A percentile compares a stretch with the other conserved stretches of the same genome.
These are phyloP conservation scores for Aureobasidium pullulans DNA, from an alignment of 2,329 filamentous ascomycete species.

Conservation along the genomic window DNA sequence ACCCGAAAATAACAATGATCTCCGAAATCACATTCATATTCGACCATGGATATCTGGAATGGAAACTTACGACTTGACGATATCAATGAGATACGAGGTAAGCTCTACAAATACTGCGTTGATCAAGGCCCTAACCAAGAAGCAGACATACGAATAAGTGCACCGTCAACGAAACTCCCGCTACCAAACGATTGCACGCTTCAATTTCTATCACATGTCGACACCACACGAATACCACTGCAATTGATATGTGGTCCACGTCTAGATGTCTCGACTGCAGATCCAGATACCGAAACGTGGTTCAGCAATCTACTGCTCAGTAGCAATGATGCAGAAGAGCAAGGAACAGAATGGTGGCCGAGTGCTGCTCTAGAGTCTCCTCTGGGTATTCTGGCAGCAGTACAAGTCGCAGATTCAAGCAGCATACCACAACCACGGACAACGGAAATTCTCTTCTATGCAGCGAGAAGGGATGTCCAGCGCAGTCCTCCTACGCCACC, in stretches of 20 bases:
- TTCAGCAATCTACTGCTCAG: slow-evolving; percentile 31
- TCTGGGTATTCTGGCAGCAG: slow-evolving; percentile 32
- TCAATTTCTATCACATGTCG: slow-evolving; percentile 34
- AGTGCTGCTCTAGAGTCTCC: slow-evolving; percentile 30
- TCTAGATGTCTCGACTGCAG: slow-evolving; percentile 32
- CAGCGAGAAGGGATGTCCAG: slow-evolving; percentile 23
- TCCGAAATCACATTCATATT: neutral
- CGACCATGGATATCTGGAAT: slow-evolving; percentile 1
- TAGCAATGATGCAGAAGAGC: slow-evolving; percentile 12
- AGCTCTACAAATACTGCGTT: fast-evolving
- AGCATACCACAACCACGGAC: slow-evolving; percentile 18
- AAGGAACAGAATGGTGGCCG: slow-evolving; percentile 30
- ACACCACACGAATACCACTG: slow-evolving; percentile 33
- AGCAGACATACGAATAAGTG: slow-evolving; percentile 4
- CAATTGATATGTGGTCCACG: slow-evolving; percentile 32
- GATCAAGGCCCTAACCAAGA: neutral
- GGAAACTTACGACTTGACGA: slow-evolving; percentile 4
- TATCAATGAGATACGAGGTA: slow-evolving; percentile 4
- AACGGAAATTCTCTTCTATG: slow-evolving; percentile 42
- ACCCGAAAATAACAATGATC: neutral
- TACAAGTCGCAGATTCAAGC: slow-evolving; percentile 15
- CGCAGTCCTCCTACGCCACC: slow-evolving; percentile 28
- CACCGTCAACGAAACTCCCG: neutral
- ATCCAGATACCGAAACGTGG: slow-evolving; percentile 30
- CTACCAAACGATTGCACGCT: slow-evolving; percentile 5